phyloP scores from a whole-genome alignment of 1,139 yeast genomes.

The Pichia sp. region DNA sequence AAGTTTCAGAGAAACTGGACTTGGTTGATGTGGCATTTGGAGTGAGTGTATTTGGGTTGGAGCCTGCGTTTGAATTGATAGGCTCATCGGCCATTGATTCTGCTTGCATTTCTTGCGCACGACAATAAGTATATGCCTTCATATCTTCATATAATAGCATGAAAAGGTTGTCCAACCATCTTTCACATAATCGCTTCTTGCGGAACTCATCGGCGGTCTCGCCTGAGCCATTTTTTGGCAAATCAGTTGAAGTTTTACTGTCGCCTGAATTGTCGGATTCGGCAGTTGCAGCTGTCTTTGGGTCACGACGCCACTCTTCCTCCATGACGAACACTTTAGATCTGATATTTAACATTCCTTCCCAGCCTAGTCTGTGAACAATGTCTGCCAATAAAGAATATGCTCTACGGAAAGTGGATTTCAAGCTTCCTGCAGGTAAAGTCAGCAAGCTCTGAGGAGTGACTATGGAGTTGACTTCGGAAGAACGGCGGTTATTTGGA shows the following conservation, averaged over 20 bases:
- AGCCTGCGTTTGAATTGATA: neutral
- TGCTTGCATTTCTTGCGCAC: slow-evolving; percentile 41
- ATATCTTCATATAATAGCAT: slow-evolving; percentile 58
- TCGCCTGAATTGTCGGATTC: neutral
- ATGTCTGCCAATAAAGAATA: slow-evolving; percentile 53
- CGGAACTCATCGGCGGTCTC: slow-evolving; percentile 32
- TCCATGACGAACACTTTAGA: slow-evolving; percentile 63
- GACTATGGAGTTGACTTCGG: neutral
- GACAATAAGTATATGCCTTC: slow-evolving; percentile 55
- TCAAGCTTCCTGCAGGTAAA: slow-evolving; percentile 53
- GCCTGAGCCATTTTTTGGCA: slow-evolving; percentile 46
- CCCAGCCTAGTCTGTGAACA: slow-evolving; percentile 58
- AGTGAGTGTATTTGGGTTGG: neutral
- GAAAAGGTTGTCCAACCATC: slow-evolving; percentile 60
- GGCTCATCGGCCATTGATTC: slow-evolving; percentile 14
- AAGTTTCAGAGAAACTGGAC: slow-evolving; percentile 1
- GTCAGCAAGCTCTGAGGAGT: slow-evolving; percentile 45
- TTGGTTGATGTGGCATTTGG: neutral
- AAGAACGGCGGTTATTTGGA: neutral
- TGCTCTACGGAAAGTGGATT: slow-evolving; percentile 54
- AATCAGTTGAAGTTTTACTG: slow-evolving; percentile 2
- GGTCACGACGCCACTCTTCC: slow-evolving; percentile 40
- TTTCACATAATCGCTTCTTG: slow-evolving; percentile 54
- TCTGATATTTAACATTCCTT: slow-evolving; percentile 48
- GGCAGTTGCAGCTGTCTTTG: neutral